These are phyloP conservation scores for Sporopachydermia quercuum DNA, from an alignment of 805 yeast species.

Conservation along the genomic window DNA sequence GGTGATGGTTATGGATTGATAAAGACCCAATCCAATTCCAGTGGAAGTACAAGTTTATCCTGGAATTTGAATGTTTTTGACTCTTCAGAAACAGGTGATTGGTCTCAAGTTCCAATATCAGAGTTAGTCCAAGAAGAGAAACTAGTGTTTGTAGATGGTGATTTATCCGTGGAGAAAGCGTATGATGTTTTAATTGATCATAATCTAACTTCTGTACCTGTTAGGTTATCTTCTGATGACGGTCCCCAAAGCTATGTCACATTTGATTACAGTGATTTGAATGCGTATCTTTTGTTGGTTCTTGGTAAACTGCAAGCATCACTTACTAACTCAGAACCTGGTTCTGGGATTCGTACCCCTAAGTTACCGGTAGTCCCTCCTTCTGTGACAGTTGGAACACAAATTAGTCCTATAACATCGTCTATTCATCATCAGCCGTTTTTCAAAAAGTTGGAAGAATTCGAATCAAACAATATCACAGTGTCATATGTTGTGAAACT, in stretches of 20 bases:
- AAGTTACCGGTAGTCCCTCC: constrained; percentile 6
- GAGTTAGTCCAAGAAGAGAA: constrained; percentile 72
- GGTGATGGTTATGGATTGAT: too few relatives aligned
- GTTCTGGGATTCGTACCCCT: not conserved
- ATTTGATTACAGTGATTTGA: constrained; percentile 85
- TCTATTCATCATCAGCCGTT: constrained; percentile 23
- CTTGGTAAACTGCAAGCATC: constrained; percentile 44
- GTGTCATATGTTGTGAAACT: constrained; percentile 76
- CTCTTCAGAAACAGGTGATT: constrained; percentile 28
- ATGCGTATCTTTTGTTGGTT: constrained; percentile 71
- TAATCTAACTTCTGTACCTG: constrained; percentile 79
- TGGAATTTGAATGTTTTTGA: too few relatives aligned
- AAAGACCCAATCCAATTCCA: too few relatives aligned
- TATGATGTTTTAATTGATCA: constrained; percentile 61
- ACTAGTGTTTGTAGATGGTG: constrained; percentile 51
- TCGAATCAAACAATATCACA: constrained; percentile 81
- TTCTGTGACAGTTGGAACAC: constrained; percentile 10
- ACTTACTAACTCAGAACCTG: not conserved
- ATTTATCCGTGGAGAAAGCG: constrained; percentile 72
- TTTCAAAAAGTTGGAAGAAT: constrained; percentile 33
- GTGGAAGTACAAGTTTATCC: not conserved
- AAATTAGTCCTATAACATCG: constrained; percentile 3
- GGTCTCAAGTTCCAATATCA: constrained; percentile 58
- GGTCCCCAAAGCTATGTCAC: constrained; percentile 56
- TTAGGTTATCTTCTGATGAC: constrained; percentile 24